phyloP scores from a whole-genome alignment of 306 rosid genomes.

The Inga leiocalycina region DNA sequence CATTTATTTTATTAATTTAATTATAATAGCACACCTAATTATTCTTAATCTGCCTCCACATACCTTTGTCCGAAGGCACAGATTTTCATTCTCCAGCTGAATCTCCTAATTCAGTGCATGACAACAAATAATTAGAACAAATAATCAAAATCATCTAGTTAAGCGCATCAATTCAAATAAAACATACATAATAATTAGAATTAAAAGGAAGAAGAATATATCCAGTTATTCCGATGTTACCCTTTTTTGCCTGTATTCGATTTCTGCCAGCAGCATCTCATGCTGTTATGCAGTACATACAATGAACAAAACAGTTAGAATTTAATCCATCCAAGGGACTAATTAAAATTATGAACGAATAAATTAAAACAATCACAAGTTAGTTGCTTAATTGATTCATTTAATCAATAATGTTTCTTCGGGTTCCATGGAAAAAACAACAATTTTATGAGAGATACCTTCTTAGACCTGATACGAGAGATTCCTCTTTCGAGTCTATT shows the following conservation, averaged over 20 bases:
- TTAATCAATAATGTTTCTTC: not conserved
- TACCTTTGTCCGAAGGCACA: constrained; percentile 84
- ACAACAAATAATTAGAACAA: not conserved
- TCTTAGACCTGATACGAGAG: constrained; percentile 85
- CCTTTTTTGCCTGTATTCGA: constrained; percentile 86
- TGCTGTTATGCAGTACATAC: constrained; percentile 47
- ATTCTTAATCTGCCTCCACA: not conserved
- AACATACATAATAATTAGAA: not conserved
- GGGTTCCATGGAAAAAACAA: no score
- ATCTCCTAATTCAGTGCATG: constrained; percentile 52
- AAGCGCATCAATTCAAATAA: not conserved
- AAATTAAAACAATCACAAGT: no score
- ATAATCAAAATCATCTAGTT: not conserved
- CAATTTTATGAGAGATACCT: constrained; percentile 39
- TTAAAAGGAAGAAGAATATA: not conserved
- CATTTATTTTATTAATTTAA: not conserved
- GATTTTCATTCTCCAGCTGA: constrained; percentile 87
- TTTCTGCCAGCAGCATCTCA: constrained; percentile 84
- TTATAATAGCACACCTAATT: not conserved
- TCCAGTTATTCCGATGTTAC: constrained; percentile 34
- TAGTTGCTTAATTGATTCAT: no score
- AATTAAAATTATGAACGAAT: not conserved
- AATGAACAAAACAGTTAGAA: not conserved
- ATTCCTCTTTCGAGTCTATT: constrained; percentile 88
- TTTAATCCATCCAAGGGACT: not conserved